Evolutionary conservation across 306 rosid genomes (phyloP).

Genomic region (Vachellia pachyceras): DNA sequence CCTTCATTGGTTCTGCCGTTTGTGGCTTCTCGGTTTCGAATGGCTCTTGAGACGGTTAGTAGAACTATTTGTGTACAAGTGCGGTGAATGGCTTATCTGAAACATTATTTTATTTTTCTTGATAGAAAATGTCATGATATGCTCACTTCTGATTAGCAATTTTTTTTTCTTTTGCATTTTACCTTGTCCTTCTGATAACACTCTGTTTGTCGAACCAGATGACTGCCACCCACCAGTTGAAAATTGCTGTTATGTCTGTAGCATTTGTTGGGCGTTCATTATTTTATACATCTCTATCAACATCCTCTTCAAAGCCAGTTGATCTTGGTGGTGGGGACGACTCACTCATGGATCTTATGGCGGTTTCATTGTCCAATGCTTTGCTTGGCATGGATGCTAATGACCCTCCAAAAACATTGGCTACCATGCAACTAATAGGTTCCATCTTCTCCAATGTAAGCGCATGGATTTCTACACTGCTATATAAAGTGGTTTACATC

Average conservation of each 20-base stretch:
- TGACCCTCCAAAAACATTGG: conserved; percentile 99
- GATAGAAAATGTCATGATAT: conserved; percentile 29
- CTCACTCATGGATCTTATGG: conserved; percentile 73
- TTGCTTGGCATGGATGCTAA: conserved; percentile 99
- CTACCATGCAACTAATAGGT: conserved; percentile 97
- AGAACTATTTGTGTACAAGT: conserved; percentile 24
- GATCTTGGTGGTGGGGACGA: conserved; percentile 69
- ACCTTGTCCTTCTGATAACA: conserved; percentile 50
- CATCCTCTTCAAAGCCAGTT: conserved; percentile 53
- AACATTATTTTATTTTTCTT: conserved; percentile 30
- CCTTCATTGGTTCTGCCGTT: conserved; percentile 92
- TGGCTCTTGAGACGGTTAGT: conserved; percentile 99
- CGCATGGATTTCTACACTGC: conserved; percentile 28
- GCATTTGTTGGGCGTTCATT: conserved; percentile 98
- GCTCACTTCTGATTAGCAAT: conserved; percentile 30
- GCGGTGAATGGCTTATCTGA: conserved; percentile 23
- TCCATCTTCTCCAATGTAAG: conserved; percentile 97
- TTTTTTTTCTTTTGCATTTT: conserved; percentile 30
- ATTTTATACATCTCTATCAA: conserved; percentile 64
- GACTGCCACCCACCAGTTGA: conserved; percentile 99
- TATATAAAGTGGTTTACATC: conserved; percentile 23
- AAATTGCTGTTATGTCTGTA: conserved; percentile 95
- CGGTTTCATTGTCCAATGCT: conserved; percentile 93
- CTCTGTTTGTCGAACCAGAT: conserved; percentile 72
- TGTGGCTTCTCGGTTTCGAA: conserved; percentile 95